Conservation (phyloP, 73 alveolate species). For the Paramecium sonneborni region DNA sequence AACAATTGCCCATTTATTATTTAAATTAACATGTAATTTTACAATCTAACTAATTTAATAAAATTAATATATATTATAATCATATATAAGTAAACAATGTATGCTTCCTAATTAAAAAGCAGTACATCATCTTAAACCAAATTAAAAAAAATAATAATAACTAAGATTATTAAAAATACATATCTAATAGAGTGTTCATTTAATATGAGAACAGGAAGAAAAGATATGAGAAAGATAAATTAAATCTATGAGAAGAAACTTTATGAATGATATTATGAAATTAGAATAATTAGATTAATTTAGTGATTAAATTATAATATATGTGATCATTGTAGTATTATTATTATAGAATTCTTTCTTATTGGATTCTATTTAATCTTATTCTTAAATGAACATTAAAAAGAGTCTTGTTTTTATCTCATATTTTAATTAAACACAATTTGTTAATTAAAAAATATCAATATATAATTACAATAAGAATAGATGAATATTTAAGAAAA, state of each 20-base stretch:
- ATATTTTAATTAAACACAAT: too few species aligned
- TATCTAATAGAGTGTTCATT: not conserved
- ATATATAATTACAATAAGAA: not conserved
- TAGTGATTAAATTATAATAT: not conserved
- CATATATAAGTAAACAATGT: not conserved
- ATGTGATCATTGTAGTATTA: not conserved
- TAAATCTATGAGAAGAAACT: constrained; percentile 38
- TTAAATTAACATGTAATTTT: not conserved
- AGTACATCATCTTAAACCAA: not conserved
- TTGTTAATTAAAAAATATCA: not conserved
- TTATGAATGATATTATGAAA: not conserved
- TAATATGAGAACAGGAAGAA: not conserved
- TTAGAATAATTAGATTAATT: constrained; percentile 2
- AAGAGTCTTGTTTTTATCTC: too few species aligned
- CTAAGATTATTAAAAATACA: not conserved
- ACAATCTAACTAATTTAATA: not conserved
- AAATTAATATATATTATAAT: not conserved
- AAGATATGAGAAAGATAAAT: constrained; percentile 22
- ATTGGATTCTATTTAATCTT: too few species aligned
- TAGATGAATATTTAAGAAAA: not conserved
- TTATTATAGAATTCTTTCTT: too few species aligned
- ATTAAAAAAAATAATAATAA: not conserved
- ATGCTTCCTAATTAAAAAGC: not conserved
- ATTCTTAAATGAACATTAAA: too few species aligned
- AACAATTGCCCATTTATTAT: not conserved